These are phyloP conservation scores for Chaetomium cochliodes DNA, from an alignment of 495 filamentous ascomycete species.

Conservation along the genomic window DNA sequence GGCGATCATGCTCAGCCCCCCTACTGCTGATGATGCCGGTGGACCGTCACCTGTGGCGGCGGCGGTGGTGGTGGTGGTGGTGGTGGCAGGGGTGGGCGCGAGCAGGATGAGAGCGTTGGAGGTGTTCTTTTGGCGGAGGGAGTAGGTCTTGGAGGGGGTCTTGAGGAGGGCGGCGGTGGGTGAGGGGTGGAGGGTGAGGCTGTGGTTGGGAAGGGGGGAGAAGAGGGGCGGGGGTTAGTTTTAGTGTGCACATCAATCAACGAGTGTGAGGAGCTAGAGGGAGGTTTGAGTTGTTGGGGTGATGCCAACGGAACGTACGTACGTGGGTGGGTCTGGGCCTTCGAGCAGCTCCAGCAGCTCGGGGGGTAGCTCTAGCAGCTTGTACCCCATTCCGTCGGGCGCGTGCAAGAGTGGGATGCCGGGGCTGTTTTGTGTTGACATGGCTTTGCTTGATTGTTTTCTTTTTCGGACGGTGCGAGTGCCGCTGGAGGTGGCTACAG, in stretches of 20 bases:
- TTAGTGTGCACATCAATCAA: no score
- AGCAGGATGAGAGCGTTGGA: constrained; percentile 82
- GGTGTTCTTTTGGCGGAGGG: constrained; percentile 83
- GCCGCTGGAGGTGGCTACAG: no score
- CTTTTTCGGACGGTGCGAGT: no score
- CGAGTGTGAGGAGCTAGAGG: neutral
- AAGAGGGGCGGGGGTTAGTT: neutral
- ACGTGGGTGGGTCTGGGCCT: constrained; percentile 60
- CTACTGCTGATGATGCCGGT: constrained; percentile 21
- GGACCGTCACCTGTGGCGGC: neutral
- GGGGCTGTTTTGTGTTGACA: constrained; percentile 9
- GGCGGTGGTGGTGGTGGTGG: neutral
- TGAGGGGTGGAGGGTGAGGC: constrained; percentile 65
- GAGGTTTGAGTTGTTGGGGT: neutral
- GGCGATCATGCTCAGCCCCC: constrained; percentile 59
- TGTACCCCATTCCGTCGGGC: constrained; percentile 60
- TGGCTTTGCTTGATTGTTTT: neutral
- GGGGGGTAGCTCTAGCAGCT: constrained; percentile 77
- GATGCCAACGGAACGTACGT: constrained; percentile 46
- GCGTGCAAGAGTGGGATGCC: constrained; percentile 62
- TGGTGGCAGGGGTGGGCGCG: constrained; percentile 45
- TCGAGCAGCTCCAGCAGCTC: constrained; percentile 67
- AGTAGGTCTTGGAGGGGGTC: constrained; percentile 67
- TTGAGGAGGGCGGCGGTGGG: constrained; percentile 70
- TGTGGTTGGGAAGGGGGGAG: constrained; percentile 29